A percentile compares a stretch with the other conserved stretches of the same genome.
phyloP scores from a whole-genome alignment of 2,329 filamentous ascomycete genomes.

The Cladobotryum mycophilum region DNA sequence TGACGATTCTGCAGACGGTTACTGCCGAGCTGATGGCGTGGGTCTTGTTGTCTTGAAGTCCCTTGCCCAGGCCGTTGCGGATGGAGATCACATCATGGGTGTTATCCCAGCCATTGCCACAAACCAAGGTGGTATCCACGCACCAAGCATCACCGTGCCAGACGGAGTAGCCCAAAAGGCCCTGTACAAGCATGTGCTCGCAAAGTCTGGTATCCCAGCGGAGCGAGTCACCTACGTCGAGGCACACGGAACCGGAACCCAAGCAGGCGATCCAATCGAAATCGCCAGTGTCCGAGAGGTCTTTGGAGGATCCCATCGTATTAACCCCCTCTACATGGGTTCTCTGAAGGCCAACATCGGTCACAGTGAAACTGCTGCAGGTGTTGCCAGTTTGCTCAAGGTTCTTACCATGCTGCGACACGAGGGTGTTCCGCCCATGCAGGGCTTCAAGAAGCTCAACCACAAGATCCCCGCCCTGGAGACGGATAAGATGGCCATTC shows the following conservation, averaged over 20 bases:
- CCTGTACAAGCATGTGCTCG: conserved; percentile 22
- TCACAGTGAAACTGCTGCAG: conserved; percentile 22
- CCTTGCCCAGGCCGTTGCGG: conserved; percentile 40
- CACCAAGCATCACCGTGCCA: conserved; percentile 21
- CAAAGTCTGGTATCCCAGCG: conserved; percentile 17
- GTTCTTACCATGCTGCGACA: conserved; percentile 26
- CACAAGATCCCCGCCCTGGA: conserved; percentile 19
- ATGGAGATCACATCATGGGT: conserved; percentile 43
- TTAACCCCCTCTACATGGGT: conserved; percentile 16
- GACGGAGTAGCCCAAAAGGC: conserved; percentile 19
- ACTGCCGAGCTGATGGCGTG: conserved; percentile 44
- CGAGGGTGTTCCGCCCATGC: conserved; percentile 18
- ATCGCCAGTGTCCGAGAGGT: conserved; percentile 13
- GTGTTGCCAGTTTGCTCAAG: conserved; percentile 26
- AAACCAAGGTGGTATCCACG: conserved; percentile 29
- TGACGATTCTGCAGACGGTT: conserved; percentile 35
- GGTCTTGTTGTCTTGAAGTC: conserved; percentile 41
- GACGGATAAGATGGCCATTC: conserved; percentile 13
- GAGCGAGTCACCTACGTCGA: conserved; percentile 30
- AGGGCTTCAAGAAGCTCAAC: conserved; percentile 21
- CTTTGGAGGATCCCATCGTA: conserved; percentile 10
- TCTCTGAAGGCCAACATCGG: conserved; percentile 29
- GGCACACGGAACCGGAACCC: conserved; percentile 43
- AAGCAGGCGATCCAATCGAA: conserved; percentile 41
- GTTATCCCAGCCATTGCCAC: conserved; percentile 31